Percentiles rank a stretch among this genome's conserved stretches.
phyloP scores from a whole-genome alignment of 306 rosid genomes.

The Psophocarpus tetragonolobus region DNA sequence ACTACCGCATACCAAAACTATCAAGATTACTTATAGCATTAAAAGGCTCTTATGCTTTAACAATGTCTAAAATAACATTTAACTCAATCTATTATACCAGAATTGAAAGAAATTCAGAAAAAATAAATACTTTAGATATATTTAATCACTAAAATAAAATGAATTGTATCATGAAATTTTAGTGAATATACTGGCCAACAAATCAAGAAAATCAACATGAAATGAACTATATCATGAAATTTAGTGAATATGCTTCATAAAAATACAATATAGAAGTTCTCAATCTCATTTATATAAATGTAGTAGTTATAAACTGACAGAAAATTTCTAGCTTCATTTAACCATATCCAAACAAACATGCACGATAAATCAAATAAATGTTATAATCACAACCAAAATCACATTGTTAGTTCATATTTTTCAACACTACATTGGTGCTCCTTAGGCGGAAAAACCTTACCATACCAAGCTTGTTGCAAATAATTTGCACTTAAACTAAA shows the following conservation, averaged over 20 bases:
- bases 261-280: not conserved
- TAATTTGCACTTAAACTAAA: too few relatives aligned
- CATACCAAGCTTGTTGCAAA: too few relatives aligned
- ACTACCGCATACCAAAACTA: not conserved
- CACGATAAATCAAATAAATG: not conserved
- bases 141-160: not conserved
- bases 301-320: not conserved
- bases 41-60: constrained; percentile 46
- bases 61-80: constrained; percentile 60
- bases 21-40: constrained; percentile 46
- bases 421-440: too few relatives aligned
- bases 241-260: not conserved
- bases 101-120: constrained; percentile 12
- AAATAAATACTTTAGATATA: too few relatives aligned
- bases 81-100: constrained; percentile 55
- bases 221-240: too few relatives aligned
- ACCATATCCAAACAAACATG: not conserved
- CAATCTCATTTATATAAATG: too few relatives aligned
- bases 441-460: too few relatives aligned
- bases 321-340: not conserved
- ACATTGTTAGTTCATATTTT: too few relatives aligned
- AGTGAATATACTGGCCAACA: too few relatives aligned
- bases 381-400: too few relatives aligned
- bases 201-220: too few relatives aligned
- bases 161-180: not conserved